phyloP scores from a whole-genome alignment of 805 yeast genomes.

The Maudiozyma saulgeensis region DNA sequence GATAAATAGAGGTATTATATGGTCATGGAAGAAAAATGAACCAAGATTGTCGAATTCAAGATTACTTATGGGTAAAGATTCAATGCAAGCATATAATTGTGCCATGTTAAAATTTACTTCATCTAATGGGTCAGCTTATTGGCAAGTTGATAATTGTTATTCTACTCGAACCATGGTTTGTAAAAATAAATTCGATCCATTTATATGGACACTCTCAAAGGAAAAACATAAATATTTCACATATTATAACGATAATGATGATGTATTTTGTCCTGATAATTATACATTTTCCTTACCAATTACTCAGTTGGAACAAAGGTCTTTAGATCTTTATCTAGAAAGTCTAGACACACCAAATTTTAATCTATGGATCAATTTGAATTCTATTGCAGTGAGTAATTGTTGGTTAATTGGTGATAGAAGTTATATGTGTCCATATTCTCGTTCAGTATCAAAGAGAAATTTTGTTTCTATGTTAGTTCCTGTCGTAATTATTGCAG shows the following conservation, averaged over 20 bases:
- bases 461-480: constrained; percentile 55
- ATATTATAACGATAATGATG: constrained; percentile 15
- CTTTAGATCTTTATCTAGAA: constrained; percentile 13
- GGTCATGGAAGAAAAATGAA: constrained; percentile 69
- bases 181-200: constrained; percentile 31
- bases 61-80: constrained; percentile 13
- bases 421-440: constrained; percentile 69
- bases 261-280: constrained; percentile 29
- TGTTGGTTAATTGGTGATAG: constrained; percentile 89
- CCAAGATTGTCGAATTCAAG: constrained; percentile 31
- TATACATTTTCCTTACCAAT: constrained; percentile 39
- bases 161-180: constrained; percentile 47
- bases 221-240: constrained; percentile 37
- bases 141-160: constrained; percentile 64
- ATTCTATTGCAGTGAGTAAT: constrained; percentile 58
- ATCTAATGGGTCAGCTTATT: constrained; percentile 34
- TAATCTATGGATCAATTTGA: constrained; percentile 64
- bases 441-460: constrained; percentile 40
- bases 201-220: constrained; percentile 36
- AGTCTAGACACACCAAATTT: constrained; percentile 3
- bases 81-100: constrained; percentile 35
- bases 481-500: constrained; percentile 55
- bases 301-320: constrained; percentile 38
- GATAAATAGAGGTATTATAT: constrained; percentile 33
- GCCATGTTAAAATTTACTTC: constrained; percentile 29